phyloP scores from a whole-genome alignment of 2,329 filamentous ascomycete genomes.

The Fusarium sp. region DNA sequence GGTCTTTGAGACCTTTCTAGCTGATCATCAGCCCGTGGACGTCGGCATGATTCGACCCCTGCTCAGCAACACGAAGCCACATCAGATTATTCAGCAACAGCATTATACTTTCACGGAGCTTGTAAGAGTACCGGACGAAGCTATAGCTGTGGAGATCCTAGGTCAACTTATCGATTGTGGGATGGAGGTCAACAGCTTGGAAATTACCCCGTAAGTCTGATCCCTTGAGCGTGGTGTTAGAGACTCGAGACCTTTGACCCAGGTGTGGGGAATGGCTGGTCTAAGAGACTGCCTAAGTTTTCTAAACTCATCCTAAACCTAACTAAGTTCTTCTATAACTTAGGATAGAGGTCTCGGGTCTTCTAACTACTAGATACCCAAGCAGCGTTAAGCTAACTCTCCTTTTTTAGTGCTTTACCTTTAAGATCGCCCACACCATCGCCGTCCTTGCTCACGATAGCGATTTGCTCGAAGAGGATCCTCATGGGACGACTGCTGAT shows the following conservation, averaged over 20 bases:
- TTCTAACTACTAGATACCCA: background rate
- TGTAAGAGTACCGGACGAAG: background rate
- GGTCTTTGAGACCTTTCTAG: slow-evolving; percentile 28
- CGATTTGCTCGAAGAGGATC: slow-evolving; percentile 13
- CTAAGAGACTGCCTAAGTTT: background rate
- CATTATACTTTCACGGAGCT: slow-evolving; percentile 25
- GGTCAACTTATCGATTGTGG: slow-evolving; percentile 18
- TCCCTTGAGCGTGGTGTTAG: too few species aligned
- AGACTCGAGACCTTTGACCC: too few species aligned
- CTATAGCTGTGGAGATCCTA: slow-evolving; percentile 13
- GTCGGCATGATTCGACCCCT: slow-evolving; percentile 15
- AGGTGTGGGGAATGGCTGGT: too few species aligned
- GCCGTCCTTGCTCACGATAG: slow-evolving; percentile 27
- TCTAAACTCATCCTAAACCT: background rate
- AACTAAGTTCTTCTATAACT: background rate
- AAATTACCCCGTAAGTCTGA: background rate
- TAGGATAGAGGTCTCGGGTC: background rate
- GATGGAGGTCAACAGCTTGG: slow-evolving; percentile 35
- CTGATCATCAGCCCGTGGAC: slow-evolving; percentile 5
- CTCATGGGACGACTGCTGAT: slow-evolving; percentile 29
- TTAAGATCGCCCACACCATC: background rate
- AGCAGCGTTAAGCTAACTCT: background rate
- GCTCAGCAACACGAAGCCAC: slow-evolving; percentile 18
- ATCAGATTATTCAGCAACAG: slow-evolving; percentile 24
- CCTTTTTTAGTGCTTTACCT: background rate